A percentile compares a stretch with the other conserved stretches of the same genome.
Conservation (phyloP, 1,139 yeast genomes). For the Geotrichum klebahnii region DNA sequence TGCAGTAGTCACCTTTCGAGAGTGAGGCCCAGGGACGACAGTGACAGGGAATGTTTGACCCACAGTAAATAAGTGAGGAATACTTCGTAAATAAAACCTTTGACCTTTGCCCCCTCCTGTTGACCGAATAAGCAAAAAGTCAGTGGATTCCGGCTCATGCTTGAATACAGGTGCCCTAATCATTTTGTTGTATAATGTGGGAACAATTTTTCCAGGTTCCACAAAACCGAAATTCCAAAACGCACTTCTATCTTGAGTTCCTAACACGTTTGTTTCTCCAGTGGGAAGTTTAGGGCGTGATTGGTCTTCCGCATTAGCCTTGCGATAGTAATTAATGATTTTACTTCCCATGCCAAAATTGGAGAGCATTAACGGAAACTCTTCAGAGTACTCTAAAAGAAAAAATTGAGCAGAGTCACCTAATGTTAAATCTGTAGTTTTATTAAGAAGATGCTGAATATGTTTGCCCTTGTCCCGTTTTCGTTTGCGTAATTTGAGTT, state of each 20-base stretch:
- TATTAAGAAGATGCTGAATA: constrained; percentile 64
- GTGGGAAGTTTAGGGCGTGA: constrained; percentile 81
- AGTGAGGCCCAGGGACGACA: constrained; percentile 96
- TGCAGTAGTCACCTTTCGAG: constrained; percentile 93
- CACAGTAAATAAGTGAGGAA: constrained; percentile 74
- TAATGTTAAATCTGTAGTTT: constrained; percentile 70
- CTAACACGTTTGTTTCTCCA: constrained; percentile 94
- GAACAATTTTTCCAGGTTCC: constrained; percentile 89
- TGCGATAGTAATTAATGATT: constrained; percentile 86
- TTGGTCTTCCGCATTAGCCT: constrained; percentile 73
- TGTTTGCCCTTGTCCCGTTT: constrained; percentile 87
- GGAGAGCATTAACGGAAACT: constrained; percentile 74
- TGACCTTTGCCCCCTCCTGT: constrained; percentile 61
- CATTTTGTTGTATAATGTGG: constrained; percentile 88
- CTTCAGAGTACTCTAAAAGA: constrained; percentile 86
- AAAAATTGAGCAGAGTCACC: constrained; percentile 80
- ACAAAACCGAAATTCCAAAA: constrained; percentile 99
- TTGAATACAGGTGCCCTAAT: constrained; percentile 88
- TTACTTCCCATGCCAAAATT: constrained; percentile 96
- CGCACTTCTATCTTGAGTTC: constrained; percentile 92
- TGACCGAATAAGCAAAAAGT: constrained; percentile 74
- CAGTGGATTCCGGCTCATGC: constrained; percentile 75
- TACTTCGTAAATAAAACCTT: constrained; percentile 58
- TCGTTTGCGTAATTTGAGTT: constrained; percentile 73
- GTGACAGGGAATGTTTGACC: constrained; percentile 93